Evolutionary conservation across 2,329 filamentous ascomycete species (phyloP).

Genomic region (Bipolaris cookei): DNA sequence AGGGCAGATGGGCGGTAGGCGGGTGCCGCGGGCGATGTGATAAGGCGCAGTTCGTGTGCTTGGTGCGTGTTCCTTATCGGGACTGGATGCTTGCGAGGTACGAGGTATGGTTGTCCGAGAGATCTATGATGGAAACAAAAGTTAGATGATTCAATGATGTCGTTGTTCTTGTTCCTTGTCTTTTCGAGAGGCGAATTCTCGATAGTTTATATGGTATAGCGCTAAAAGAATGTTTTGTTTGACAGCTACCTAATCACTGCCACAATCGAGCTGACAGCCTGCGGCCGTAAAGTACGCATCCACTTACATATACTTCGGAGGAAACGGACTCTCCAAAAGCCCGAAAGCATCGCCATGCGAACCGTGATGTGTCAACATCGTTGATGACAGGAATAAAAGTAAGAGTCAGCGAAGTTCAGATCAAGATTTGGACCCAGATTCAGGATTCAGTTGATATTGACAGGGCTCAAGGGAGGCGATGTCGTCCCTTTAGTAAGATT

Average conservation of each 20-base stretch:
- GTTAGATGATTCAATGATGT: constrained; percentile 4
- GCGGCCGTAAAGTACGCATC: constrained; percentile 1
- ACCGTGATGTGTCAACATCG: constrained; percentile 22
- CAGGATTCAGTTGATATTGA: constrained; percentile 12
- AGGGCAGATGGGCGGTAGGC: constrained; percentile 23
- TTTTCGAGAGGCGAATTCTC: constrained; percentile 4
- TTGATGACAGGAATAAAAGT: constrained; percentile 18
- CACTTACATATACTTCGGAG: constrained; percentile 25
- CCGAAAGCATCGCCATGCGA: constrained; percentile 19
- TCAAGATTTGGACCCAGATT: constrained; percentile 16
- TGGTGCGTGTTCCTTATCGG: constrained; percentile 9
- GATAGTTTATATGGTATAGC: constrained; percentile 18
- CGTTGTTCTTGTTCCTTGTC: background rate
- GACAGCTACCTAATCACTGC: constrained; percentile 20
- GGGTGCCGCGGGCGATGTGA: constrained; percentile 19
- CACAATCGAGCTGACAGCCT: constrained; percentile 22
- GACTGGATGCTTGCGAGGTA: constrained; percentile 1
- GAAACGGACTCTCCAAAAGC: constrained; percentile 16
- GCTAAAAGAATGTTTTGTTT: constrained; percentile 5
- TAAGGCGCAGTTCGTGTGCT: constrained; percentile 17
- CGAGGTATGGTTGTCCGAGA: constrained; percentile 13
- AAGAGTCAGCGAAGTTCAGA: constrained; percentile 8
- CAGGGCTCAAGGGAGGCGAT: constrained; percentile 9
- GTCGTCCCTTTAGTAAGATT: constrained; percentile 17
- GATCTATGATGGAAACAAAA: constrained; percentile 10